Conservation (phyloP, 306 rosid species). For the Dryas drummondii region DNA sequence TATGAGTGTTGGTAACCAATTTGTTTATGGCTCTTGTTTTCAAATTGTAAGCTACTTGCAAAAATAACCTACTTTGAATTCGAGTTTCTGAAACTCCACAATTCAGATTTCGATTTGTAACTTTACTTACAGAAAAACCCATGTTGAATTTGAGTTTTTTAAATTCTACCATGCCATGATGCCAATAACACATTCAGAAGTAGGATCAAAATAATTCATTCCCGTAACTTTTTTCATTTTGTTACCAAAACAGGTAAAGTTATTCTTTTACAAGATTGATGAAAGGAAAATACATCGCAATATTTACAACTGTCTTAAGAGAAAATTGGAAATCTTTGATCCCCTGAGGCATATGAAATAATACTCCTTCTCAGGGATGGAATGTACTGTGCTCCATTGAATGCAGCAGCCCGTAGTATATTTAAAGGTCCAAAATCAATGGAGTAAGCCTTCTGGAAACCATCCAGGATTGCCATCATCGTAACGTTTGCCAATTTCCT, state of each 20-base stretch:
- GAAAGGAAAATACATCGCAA: not conserved
- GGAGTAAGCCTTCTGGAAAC: conserved; percentile 84
- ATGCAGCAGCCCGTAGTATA: conserved; percentile 70
- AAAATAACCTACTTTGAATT: not conserved
- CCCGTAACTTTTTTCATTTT: not conserved
- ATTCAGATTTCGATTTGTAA: not conserved
- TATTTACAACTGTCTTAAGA: conserved; percentile 34
- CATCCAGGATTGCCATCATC: conserved; percentile 88
- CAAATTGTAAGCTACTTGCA: not conserved
- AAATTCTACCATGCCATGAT: not conserved
- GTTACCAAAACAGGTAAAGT: not conserved
- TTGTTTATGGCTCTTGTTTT: not conserved
- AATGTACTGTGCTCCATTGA: conserved; percentile 62
- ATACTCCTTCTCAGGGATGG: conserved; percentile 80
- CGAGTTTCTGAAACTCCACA: not conserved
- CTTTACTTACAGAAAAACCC: not conserved
- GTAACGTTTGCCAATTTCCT: conserved; percentile 61
- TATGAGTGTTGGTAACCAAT: conserved; percentile 60
- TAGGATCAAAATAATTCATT: not conserved
- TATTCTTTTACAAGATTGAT: not conserved
- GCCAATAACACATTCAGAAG: not conserved
- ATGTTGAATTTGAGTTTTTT: not conserved
- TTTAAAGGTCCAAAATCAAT: conserved; percentile 87
- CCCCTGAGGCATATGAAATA: conserved; percentile 89
- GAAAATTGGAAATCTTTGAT: conserved; percentile 68